Evolutionary conservation across 2,329 filamentous ascomycete species (phyloP).

Genomic region (Colletotrichum sp.): DNA sequence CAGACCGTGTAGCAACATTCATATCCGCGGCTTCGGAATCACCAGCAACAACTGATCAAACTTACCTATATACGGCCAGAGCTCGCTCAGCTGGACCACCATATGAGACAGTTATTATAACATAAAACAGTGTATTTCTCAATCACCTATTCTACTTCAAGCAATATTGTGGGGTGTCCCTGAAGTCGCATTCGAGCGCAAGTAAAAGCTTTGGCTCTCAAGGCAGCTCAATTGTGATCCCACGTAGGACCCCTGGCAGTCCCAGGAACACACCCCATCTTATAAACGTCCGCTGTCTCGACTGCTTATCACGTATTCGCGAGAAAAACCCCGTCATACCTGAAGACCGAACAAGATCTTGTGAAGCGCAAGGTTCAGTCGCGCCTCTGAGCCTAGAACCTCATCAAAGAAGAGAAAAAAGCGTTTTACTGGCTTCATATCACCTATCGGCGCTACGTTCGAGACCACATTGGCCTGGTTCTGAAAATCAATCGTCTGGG

Average conservation of each 20-base stretch:
- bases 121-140: neutral
- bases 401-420: neutral
- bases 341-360: rapidly evolving
- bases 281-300: neutral
- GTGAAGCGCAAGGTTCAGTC: rapidly evolving
- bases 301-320: neutral
- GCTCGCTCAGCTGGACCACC: neutral
- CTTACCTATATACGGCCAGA: neutral
- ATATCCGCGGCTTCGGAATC: neutral
- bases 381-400: no score
- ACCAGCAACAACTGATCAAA: neutral
- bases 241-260: no score
- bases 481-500: rapidly evolving
- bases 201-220: rapidly evolving
- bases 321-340: neutral
- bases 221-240: no score
- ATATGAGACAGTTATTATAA: rapidly evolving
- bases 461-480: neutral
- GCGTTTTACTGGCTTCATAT: neutral
- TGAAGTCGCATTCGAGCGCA: no score
- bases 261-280: no score
- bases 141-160: no score
- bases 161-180: no score
- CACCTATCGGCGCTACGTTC: no score
- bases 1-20: rapidly evolving